These are phyloP conservation scores for Podospora australis DNA, from an alignment of 495 filamentous ascomycete genomes.

Conservation along the genomic window DNA sequence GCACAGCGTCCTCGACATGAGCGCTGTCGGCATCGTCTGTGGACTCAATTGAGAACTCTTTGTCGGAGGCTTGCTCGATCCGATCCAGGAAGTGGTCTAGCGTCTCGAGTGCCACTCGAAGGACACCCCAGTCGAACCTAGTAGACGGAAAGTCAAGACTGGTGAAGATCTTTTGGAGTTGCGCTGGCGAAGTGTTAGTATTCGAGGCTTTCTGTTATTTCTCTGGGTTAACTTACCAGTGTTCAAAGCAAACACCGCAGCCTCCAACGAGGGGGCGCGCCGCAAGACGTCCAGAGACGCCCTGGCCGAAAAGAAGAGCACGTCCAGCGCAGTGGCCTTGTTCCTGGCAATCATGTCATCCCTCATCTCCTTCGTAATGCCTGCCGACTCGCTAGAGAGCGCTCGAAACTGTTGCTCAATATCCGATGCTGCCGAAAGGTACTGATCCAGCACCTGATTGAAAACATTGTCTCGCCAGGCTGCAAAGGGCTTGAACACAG, in stretches of 20 bases:
- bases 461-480: constrained; percentile 61
- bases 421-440: constrained; percentile 41
- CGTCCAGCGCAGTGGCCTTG: constrained; percentile 39
- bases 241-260: constrained; percentile 33
- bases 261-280: constrained; percentile 29
- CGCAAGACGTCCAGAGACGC: constrained; percentile 36
- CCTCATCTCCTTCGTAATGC: constrained; percentile 31
- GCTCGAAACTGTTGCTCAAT: constrained; percentile 41
- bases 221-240: constrained; percentile 30
- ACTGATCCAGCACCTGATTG: constrained; percentile 43
- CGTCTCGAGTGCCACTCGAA: constrained; percentile 33
- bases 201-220: too few relatives aligned
- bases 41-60: constrained; percentile 27
- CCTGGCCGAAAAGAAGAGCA: constrained; percentile 34
- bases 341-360: constrained; percentile 39
- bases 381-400: constrained; percentile 30
- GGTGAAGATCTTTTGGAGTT: constrained; percentile 39
- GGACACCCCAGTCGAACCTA: constrained; percentile 37
- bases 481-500: constrained; percentile 51
- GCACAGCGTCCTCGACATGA: constrained; percentile 38
- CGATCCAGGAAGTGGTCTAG: constrained; percentile 31
- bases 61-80: constrained; percentile 33
- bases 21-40: constrained; percentile 19
- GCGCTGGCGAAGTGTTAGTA: constrained; percentile 15
- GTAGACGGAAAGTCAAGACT: constrained; percentile 33